Conservation (phyloP, 2,329 filamentous ascomycete genomes). For the Ascosphaera acerosa region DNA sequence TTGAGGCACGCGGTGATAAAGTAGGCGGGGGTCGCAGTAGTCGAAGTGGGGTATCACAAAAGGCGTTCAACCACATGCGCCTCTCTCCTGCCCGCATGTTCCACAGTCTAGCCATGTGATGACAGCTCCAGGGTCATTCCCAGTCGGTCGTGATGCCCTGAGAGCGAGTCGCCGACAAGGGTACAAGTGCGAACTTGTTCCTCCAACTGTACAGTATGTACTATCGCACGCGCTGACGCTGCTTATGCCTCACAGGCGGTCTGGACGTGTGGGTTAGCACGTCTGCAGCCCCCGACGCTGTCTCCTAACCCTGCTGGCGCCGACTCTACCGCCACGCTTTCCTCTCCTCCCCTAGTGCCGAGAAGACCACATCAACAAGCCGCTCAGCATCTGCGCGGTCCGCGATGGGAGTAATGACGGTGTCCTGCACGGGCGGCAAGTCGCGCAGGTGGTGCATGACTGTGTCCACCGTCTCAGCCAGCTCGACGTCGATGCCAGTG, state of each 20-base stretch:
- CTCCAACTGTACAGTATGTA: not conserved
- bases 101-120: conserved; percentile 2
- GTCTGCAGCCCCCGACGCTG: not conserved
- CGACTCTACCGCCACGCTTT: not conserved
- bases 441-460: conserved; percentile 4
- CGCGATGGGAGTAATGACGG: not conserved
- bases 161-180: no score
- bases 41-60: not conserved
- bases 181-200: conserved; percentile 2
- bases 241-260: not conserved
- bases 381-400: not conserved
- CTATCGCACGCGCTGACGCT: not conserved
- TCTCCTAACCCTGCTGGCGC: not conserved
- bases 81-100: conserved; percentile 2
- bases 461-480: conserved; percentile 1
- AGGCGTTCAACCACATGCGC: conserved; percentile 2
- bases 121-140: no score
- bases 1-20: conserved; percentile 11
- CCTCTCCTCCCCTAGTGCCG: not conserved
- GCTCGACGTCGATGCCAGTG: not conserved
- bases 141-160: no score
- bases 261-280: no score
- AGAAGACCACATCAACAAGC: not conserved
- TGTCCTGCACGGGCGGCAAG: conserved; percentile 6
- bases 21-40: conserved; percentile 17